A percentile compares a stretch with the other conserved stretches of the same genome.
These are phyloP conservation scores for Eustoma russellianum DNA, from an alignment of 257 asterid genomes.

Conservation along the genomic window DNA sequence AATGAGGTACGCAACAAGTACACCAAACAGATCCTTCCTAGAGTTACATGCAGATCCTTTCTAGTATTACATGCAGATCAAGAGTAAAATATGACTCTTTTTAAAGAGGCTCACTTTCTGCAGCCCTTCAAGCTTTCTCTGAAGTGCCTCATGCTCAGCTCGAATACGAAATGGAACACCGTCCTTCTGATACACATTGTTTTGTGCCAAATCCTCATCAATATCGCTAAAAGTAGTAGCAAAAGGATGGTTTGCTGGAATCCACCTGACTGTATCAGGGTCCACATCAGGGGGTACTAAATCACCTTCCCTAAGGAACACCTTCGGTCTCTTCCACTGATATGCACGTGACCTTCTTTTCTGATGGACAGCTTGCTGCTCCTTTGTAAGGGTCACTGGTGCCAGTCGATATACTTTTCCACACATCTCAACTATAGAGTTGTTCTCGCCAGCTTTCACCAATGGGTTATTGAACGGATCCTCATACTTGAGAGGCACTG, in stretches of 20 bases:
- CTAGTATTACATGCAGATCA: too few relatives aligned
- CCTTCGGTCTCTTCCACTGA: constrained; percentile 97
- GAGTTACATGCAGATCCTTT: too few relatives aligned
- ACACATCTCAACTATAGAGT: constrained; percentile 90
- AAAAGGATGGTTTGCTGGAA: constrained; percentile 98
- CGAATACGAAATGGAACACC: constrained; percentile 95
- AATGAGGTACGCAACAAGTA: too few relatives aligned
- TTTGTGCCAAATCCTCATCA: constrained; percentile 88
- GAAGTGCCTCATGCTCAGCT: constrained; percentile 98
- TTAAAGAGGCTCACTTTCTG: constrained; percentile 55
- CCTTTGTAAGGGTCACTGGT: constrained; percentile 87
- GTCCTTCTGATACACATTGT: constrained; percentile 80
- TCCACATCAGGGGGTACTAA: constrained; percentile 91
- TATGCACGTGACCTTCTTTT: constrained; percentile 95
- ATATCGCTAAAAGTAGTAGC: constrained; percentile 95
- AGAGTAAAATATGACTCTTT: background rate
- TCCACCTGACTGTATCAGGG: constrained; percentile 98
- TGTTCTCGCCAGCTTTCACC: constrained; percentile 78
- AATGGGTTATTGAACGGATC: constrained; percentile 97
- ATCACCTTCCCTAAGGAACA: constrained; percentile 92
- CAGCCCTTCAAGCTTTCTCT: constrained; percentile 85
- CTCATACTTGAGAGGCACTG: constrained; percentile 81
- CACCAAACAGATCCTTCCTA: too few relatives aligned
- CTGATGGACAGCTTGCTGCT: constrained; percentile 69
- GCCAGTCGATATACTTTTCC: constrained; percentile 92